phyloP scores from a whole-genome alignment of 257 asterid species.

The Prunella vulgaris region DNA sequence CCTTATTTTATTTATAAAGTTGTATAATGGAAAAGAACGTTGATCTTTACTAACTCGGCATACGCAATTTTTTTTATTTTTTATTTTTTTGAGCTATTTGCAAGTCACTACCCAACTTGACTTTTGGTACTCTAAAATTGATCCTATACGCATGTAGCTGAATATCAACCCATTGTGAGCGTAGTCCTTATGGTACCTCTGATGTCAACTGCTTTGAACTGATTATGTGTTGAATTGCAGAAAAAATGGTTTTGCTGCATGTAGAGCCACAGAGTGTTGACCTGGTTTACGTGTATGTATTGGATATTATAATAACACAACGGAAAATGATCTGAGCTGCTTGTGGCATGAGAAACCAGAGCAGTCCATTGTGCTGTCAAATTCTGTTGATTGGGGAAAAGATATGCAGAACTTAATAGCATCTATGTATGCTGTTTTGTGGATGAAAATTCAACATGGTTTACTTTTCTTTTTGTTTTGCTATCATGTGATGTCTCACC shows the following conservation, averaged over 20 bases:
- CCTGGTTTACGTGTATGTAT: slow-evolving; percentile 28
- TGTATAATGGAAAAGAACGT: neutral
- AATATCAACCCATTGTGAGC: neutral
- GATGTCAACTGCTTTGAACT: slow-evolving; percentile 1
- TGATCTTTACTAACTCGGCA: neutral
- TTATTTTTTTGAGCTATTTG: no score
- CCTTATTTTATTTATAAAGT: neutral
- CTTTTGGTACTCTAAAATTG: neutral
- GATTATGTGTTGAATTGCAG: slow-evolving; percentile 42
- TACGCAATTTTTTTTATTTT: neutral
- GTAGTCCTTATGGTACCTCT: neutral
- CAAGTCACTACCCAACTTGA: no score
- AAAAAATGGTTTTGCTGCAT: slow-evolving; percentile 92
- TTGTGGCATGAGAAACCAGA: slow-evolving; percentile 29
- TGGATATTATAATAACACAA: slow-evolving; percentile 45
- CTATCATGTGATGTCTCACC: slow-evolving; percentile 21
- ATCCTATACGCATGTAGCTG: neutral
- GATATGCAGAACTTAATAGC: slow-evolving; percentile 29
- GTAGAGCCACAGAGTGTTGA: slow-evolving; percentile 62
- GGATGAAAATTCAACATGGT: slow-evolving; percentile 27
- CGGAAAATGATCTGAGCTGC: slow-evolving; percentile 30
- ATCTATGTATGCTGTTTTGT: slow-evolving; percentile 30
- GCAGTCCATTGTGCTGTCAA: slow-evolving; percentile 56
- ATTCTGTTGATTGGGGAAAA: slow-evolving; percentile 38
- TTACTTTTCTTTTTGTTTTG: slow-evolving; percentile 24